These are phyloP conservation scores for Begonia loranthoides DNA, from an alignment of 306 rosid species.

Conservation along the genomic window DNA sequence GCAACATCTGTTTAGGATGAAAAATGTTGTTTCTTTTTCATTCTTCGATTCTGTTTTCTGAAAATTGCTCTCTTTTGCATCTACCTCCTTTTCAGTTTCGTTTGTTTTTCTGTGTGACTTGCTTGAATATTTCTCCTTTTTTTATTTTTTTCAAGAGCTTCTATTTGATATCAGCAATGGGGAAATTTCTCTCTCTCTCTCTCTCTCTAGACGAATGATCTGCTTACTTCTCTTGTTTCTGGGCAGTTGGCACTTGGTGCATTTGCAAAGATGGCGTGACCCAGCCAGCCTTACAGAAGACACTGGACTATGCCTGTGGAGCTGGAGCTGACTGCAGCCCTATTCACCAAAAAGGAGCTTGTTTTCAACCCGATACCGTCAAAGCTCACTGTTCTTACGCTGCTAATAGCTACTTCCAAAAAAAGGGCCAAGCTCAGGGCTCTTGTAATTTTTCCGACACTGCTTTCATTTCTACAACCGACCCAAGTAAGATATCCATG, in stretches of 20 bases:
- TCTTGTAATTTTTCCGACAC: constrained; percentile 69
- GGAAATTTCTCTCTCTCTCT: too few species aligned
- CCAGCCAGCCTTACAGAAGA: constrained; percentile 39
- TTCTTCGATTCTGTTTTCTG: too few species aligned
- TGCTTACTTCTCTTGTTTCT: neutral
- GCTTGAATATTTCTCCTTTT: too few species aligned
- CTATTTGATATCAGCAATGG: too few species aligned
- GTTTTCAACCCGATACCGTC: constrained; percentile 54
- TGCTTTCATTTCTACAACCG: constrained; percentile 28
- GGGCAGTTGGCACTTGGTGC: constrained; percentile 60
- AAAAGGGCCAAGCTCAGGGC: constrained; percentile 45
- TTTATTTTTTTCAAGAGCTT: too few species aligned
- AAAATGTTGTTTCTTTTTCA: too few species aligned
- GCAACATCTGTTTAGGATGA: neutral
- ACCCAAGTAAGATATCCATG: constrained; percentile 46
- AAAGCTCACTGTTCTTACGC: constrained; percentile 68
- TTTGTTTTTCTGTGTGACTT: too few species aligned
- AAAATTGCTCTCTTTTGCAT: too few species aligned
- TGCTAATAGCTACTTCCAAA: constrained; percentile 69
- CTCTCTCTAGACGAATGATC: too few species aligned
- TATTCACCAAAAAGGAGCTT: constrained; percentile 28
- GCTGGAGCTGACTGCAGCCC: constrained; percentile 84
- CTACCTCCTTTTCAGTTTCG: too few species aligned
- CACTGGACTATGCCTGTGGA: constrained; percentile 84
- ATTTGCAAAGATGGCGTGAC: constrained; percentile 64